Evolutionary conservation across 148 eudicot species (phyloP), one percentile per base, ranked within the genome.

Genomic region (Simmondsia chinensis): DNA sequence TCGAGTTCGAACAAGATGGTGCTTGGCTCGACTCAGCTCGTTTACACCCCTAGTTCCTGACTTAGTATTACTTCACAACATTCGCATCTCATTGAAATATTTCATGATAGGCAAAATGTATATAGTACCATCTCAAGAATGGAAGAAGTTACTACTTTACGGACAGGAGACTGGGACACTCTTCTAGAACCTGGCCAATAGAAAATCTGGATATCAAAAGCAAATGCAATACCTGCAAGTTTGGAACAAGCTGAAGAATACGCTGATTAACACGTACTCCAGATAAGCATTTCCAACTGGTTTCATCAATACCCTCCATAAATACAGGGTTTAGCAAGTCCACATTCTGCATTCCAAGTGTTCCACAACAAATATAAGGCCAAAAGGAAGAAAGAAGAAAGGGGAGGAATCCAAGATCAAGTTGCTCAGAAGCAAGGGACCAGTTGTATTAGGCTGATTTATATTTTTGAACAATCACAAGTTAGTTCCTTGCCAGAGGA

Each of bases 171-270:
- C 0, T 2, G 20, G 11, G 20, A 22, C 30, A 28, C 17, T 19
- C 6, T 30, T 13, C 21, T 4, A 15, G 11, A 0, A 21, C n/a
- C 8, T 8, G 8, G 13, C 36, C 1, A 30, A 34, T 3, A 43
- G 19, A n/a, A 27, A 20, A 20, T 2, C 5, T 39, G 15, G 4
- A 1, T n/a, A 9, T 4, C 32, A 37, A 18, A 20, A 43, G 25
- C 5, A 60, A 33, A 12, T 18, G 15, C 32, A 19, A 12, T 72
- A 75, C 87, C 82, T 70, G 64, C 31, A 72, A 16, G 46, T 72
- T 58, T 7, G 87, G 82, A 16, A 80, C 57, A 51, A 66, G 71
- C 54, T 40, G 76, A 59, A 80, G 87, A 52, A 80, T 70, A 62
- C 74, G 52, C 42, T 53, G 46, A 33, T 75, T 80, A 12, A 63